A percentile compares a stretch with the other conserved stretches of the same genome.
Conservation (phyloP, 2,329 filamentous ascomycete genomes). For the Colletotrichum horii region DNA sequence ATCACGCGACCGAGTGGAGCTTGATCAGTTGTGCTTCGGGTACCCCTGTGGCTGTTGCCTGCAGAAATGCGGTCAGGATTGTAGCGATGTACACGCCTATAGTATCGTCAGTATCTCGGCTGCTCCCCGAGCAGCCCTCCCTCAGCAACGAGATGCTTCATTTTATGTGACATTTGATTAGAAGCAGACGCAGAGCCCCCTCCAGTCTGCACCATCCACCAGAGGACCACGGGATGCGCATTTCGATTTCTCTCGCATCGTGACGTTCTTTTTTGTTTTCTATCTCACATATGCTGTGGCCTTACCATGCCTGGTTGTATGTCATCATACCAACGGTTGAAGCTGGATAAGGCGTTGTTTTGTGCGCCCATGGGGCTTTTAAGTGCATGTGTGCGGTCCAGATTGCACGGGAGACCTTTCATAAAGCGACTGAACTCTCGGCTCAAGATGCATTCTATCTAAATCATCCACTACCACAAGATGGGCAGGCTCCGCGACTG, state of each 20-base stretch:
- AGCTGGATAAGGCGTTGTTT: not conserved
- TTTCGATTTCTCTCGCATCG: not conserved
- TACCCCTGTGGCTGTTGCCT: no score
- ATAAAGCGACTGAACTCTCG: not conserved
- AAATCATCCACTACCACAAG: not conserved
- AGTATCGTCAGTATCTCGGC: no score
- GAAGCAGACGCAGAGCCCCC: not conserved
- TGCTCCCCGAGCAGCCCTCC: not conserved
- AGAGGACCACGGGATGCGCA: not conserved
- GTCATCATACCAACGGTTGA: not conserved
- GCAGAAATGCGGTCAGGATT: no score
- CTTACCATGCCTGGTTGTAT: not conserved
- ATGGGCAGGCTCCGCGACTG: not conserved
- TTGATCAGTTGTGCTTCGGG: no score
- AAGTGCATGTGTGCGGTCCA: not conserved
- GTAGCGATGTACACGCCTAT: no score
- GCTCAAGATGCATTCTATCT: not conserved
- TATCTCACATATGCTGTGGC: not conserved
- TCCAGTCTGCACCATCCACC: no score
- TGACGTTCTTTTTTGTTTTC: not conserved
- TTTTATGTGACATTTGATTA: not conserved
- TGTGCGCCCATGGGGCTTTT: not conserved
- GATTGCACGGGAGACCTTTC: not conserved
- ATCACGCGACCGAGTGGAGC: not conserved
- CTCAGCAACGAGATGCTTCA: not conserved